Conservation (phyloP, 306 rosid genomes). For the Amphicarpaea edgeworthii region DNA sequence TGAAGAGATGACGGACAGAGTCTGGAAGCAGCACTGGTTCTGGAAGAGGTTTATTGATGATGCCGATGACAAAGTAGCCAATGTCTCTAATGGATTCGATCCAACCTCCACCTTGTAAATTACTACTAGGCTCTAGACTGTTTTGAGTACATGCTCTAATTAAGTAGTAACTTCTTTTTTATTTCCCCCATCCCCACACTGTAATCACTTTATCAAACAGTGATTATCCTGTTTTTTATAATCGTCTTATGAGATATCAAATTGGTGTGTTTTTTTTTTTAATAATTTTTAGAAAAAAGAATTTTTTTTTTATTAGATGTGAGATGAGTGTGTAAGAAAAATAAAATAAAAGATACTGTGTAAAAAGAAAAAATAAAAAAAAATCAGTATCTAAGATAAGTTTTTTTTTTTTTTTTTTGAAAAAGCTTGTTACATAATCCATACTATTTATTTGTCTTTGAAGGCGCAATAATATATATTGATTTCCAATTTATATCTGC, state of each 20-base stretch:
- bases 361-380: too few relatives aligned
- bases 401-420: not conserved
- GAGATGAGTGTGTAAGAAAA: too few relatives aligned
- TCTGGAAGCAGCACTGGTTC: conserved; percentile 86
- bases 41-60: conserved; percentile 84
- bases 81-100: conserved; percentile 50
- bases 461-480: not conserved
- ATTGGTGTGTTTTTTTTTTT: too few relatives aligned
- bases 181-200: not conserved
- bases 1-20: conserved; percentile 90
- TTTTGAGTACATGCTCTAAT: not conserved
- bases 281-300: too few relatives aligned
- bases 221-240: conserved; percentile 28
- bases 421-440: not conserved
- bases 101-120: conserved; percentile 61
- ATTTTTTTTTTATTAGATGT: too few relatives aligned
- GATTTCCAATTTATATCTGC: conserved; percentile 45
- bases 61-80: conserved; percentile 32
- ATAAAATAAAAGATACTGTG: too few relatives aligned
- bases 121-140: not conserved
- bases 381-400: too few relatives aligned
- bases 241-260: too few relatives aligned
- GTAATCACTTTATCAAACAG: not conserved
- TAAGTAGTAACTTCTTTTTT: not conserved
- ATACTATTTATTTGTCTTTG: not conserved